Conservation (phyloP, 306 rosid species). For the Trifolium repens region DNA sequence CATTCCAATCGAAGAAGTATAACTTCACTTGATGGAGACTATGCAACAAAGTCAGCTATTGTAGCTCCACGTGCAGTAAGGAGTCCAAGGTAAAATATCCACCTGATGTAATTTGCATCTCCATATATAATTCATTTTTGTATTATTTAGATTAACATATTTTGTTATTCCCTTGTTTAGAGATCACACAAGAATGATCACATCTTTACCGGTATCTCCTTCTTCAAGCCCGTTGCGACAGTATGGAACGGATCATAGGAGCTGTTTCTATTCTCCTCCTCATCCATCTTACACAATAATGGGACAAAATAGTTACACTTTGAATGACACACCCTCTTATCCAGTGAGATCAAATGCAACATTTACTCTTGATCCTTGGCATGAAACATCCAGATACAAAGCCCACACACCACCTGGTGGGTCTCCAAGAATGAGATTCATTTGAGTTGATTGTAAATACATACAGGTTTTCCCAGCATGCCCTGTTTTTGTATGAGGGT, state of each 20-base stretch:
- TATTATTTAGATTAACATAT: conserved; percentile 18
- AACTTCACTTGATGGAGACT: conserved; percentile 52
- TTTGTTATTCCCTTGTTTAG: conserved; percentile 53
- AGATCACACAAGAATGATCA: conserved; percentile 65
- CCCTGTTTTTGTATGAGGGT: conserved; percentile 38
- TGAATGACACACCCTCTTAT: conserved; percentile 56
- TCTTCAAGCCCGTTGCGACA: conserved; percentile 91
- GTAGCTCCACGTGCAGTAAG: conserved; percentile 46
- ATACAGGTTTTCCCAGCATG: conserved; percentile 47
- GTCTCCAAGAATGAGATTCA: conserved; percentile 82
- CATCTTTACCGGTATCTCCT: conserved; percentile 94
- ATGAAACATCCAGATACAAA: conserved; percentile 57
- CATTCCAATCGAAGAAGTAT: conserved; percentile 49
- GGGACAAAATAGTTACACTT: conserved; percentile 62
- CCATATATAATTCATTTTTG: conserved; percentile 8
- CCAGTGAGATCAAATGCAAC: conserved; percentile 57
- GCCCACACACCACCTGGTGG: conserved; percentile 80
- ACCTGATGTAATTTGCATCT: conserved; percentile 31
- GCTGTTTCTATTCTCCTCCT: conserved; percentile 81
- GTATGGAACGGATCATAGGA: conserved; percentile 55
- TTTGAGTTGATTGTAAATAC: conserved; percentile 68
- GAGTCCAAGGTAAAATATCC: conserved; percentile 52
- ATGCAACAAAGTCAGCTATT: conserved; percentile 45
- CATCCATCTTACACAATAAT: conserved; percentile 60
- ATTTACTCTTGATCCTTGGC: conserved; percentile 64